A percentile compares a stretch with the other conserved stretches of the same genome.
phyloP scores from a whole-genome alignment of 768 basidiomycete species.

The Mycena olivaceomarginata region DNA sequence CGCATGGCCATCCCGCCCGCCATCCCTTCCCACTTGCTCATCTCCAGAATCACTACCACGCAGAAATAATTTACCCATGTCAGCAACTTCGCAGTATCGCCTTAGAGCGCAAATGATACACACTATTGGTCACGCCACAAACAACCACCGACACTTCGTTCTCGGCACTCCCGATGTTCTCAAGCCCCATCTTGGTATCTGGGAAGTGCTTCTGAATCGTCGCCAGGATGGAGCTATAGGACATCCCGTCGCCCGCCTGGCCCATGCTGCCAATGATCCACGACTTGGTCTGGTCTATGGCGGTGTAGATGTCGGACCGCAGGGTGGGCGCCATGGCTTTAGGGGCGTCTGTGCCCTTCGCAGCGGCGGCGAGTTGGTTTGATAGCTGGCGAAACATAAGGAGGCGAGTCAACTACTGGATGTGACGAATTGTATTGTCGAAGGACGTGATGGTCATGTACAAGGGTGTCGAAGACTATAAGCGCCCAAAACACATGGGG shows the following conservation, averaged over 20 bases:
- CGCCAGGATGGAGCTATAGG: conserved; percentile 65
- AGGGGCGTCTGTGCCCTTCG: conserved; percentile 57
- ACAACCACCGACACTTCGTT: conserved; percentile 69
- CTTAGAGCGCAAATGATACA: not conserved
- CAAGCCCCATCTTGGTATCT: conserved; percentile 64
- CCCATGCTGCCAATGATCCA: conserved; percentile 66
- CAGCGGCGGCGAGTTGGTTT: conserved; percentile 60
- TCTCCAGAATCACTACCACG: conserved; percentile 65
- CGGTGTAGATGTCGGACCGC: conserved; percentile 70
- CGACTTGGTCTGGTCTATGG: conserved; percentile 66
- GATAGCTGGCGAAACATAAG: conserved; percentile 69
- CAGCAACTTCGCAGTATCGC: conserved; percentile 31
- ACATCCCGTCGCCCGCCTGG: conserved; percentile 73
- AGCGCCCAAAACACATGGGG: conserved; percentile 28
- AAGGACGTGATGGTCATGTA: conserved; percentile 34
- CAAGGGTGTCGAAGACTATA: conserved; percentile 29
- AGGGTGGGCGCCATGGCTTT: conserved; percentile 69
- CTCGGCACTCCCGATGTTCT: conserved; percentile 67
- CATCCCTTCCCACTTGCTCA: conserved; percentile 75
- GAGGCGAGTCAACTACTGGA: conserved; percentile 6
- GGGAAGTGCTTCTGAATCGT: conserved; percentile 65
- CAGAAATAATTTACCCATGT: conserved; percentile 13
- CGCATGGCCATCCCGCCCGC: conserved; percentile 74
- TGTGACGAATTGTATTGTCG: conserved; percentile 29
- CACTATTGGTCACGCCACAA: conserved; percentile 68